These are phyloP conservation scores for Podospora conica DNA, from an alignment of 495 filamentous ascomycete genomes.

Conservation along the genomic window DNA sequence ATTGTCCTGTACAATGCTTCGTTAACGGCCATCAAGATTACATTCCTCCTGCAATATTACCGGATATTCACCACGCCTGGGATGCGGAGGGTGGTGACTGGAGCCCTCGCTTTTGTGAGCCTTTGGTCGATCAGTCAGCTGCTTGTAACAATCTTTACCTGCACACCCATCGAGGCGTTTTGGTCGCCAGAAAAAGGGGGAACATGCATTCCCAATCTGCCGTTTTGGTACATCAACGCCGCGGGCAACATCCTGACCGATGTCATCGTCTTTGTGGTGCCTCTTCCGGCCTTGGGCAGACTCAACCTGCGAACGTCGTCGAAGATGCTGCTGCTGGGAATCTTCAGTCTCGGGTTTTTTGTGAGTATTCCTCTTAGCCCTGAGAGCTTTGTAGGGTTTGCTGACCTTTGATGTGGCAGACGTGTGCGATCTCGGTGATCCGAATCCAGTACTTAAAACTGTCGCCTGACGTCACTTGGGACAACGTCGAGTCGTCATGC, in stretches of 20 bases:
- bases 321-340: conserved; percentile 23
- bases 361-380: conserved; percentile 9
- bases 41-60: conserved; percentile 40
- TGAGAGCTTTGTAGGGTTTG: neutral
- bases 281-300: conserved; percentile 37
- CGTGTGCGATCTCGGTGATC: conserved; percentile 52
- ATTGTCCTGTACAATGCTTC: conserved; percentile 40
- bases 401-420: conserved; percentile 22
- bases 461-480: conserved; percentile 46
- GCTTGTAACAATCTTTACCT: conserved; percentile 35
- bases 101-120: conserved; percentile 28
- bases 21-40: conserved; percentile 36
- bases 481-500: conserved; percentile 52
- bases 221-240: conserved; percentile 45
- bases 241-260: conserved; percentile 49
- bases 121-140: conserved; percentile 38
- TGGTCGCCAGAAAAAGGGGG: conserved; percentile 32
- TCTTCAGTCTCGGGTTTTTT: conserved; percentile 31
- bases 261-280: conserved; percentile 44
- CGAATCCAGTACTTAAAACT: conserved; percentile 46
- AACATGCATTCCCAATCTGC: conserved; percentile 40
- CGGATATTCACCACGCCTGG: conserved; percentile 30
- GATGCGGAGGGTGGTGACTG: conserved; percentile 25
- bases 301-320: conserved; percentile 24
- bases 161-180: conserved; percentile 29